phyloP scores from a whole-genome alignment of 306 rosid species.

The Quercus bicolor region DNA sequence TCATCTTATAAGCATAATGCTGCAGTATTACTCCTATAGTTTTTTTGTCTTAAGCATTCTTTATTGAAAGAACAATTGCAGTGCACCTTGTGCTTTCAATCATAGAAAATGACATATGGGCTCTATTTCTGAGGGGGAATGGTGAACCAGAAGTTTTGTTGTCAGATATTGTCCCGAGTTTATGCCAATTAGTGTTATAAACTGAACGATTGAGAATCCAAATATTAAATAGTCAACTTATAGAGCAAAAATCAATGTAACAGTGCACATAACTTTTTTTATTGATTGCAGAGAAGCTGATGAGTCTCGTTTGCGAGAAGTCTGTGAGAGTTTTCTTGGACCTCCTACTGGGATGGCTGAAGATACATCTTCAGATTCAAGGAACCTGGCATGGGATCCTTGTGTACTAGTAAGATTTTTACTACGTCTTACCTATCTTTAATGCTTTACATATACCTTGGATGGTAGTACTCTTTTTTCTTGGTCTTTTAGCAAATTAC shows the following conservation, averaged over 20 bases:
- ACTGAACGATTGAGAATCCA: neutral
- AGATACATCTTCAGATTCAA: conserved; percentile 47
- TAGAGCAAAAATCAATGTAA: neutral
- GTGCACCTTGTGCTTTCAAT: neutral
- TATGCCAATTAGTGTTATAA: neutral
- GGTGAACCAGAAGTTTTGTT: neutral
- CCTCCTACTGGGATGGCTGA: conserved; percentile 96
- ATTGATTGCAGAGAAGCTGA: conserved; percentile 87
- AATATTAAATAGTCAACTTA: neutral
- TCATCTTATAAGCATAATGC: neutral
- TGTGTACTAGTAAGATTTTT: conserved; percentile 69
- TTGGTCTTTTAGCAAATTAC: neutral
- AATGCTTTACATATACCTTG: neutral
- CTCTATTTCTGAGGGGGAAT: neutral
- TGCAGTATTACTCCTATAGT: neutral
- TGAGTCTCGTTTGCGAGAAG: conserved; percentile 91
- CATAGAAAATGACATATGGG: neutral
- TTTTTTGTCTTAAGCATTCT: neutral
- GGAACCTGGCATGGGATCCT: conserved; percentile 86
- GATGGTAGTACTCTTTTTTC: neutral
- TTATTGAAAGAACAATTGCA: neutral
- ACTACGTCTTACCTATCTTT: neutral
- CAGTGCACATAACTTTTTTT: neutral
- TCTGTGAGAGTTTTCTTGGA: conserved; percentile 94
- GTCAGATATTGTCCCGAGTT: neutral